Base-by-base conservation (phyloP, 2,329 filamentous ascomycete species). In the Alternaria tenuissima region DNA sequence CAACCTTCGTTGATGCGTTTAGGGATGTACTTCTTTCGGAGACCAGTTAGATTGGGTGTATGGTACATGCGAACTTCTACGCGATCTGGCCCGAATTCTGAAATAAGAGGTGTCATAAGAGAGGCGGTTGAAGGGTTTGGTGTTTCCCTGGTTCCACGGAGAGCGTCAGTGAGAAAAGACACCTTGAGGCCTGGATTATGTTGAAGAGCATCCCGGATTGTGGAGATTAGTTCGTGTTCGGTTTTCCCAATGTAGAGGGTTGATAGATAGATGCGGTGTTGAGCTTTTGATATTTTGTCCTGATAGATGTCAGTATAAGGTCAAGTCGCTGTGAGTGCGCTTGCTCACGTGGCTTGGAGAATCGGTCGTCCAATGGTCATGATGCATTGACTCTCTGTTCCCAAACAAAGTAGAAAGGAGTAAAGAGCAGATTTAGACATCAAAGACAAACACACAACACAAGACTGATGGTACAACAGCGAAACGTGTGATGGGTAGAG, bases 51-150 rank as follows among this genome's bases (percentile, higher is more conserved):
- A 73, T 99, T 99, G 0, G 95, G 95, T 1, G 95, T 99, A 79
- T 99, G 95, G 75, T 96, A 99, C 93, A 99, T 96, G 70, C 94
- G 91, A 64, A 99, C 88, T 73, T 97, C 93, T 41, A 99, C 93
- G 38, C 94, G 87, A 1, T 92, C 88, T 5, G 88, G 77, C 0
- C 94, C 94, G 79, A 97, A 96, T 69, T 97, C 92, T 7, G 85
- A 81, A 11, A 97, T 85, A n/a, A 99, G 82, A 0, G 93, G 90
- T 6, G 90, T 91, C 38, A 99, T 85, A 12, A 99, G 84, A 11
- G 94, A 97, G 3, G 94, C 95, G 78, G 91, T 95, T 67, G 93
- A 96, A 47, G 93, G 85, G 14, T 92, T 80, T 0, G 95, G 95
- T 0, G 92, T 90, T 79, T 99, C 95, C 65, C 95, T 88, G 5